Evolutionary conservation across 305 asterid species (phyloP), one percentile per base, ranked within the genome.

Genomic region (Nicotiana rustica): DNA sequence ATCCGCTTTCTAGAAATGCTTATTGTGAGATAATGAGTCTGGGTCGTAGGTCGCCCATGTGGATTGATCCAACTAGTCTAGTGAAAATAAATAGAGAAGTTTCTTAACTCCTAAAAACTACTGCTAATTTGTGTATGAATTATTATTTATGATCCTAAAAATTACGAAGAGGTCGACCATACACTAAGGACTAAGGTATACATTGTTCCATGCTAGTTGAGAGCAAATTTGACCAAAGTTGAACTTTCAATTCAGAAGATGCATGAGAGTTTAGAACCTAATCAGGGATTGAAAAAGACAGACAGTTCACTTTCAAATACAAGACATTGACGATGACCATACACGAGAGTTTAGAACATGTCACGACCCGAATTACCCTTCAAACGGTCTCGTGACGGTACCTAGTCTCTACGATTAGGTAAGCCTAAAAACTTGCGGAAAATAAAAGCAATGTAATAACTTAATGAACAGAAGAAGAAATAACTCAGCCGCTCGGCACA

Each of bases 221-320:
- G 15, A 62, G 19, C 19, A 44, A 19, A 44, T 47, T 71, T 71
- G 79, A 57, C 55, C 79, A 47, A 70, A 41, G 12, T 41, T 70
- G 0, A 33, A 18, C 10, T 10, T 70, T 70, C 36, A 33, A 33
- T 44, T 41, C 36, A 41, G 59, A 41, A 19, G 12, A 44, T 10
- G 5, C 6, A 68, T 8, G 17, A 25, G 25, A 25, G 25, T 25
- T 25, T 25, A 25, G 25, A 25, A 25, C 25, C 25, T 25, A 25
- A 25, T 25, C 25, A 25, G 25, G 25, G 25, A 25, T 25, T 25
- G 25, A 25, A 25, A 25, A 33, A 25, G 36, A 71, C 78, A 47
- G 10, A 6, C 13, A 47, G 10, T 71, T 44, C 38, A 47, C 4
- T 71, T 47, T 71, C 78, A 47, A 2, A 71, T 44, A 5, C 19